A percentile compares a stretch with the other conserved stretches of the same genome.
Evolutionary conservation across 192 early-diverging fungal genomes (phyloP).

Genomic region (Backusella psychrophila): DNA sequence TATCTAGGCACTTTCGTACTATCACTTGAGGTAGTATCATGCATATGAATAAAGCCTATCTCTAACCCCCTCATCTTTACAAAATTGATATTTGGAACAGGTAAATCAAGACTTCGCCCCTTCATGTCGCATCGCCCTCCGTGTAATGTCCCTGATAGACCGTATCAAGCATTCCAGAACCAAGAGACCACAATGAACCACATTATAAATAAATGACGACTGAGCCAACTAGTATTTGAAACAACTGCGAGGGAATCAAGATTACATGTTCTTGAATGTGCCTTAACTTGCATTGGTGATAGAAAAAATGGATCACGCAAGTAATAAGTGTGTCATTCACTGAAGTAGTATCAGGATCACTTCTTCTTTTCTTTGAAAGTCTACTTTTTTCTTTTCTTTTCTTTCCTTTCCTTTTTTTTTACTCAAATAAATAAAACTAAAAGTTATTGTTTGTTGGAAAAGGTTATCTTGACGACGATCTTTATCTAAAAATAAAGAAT

Average conservation of each 20-base stretch:
- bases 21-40: conserved; percentile 4
- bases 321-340: not conserved
- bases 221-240: not conserved
- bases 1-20: not conserved
- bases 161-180: not conserved
- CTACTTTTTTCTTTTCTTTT: not conserved
- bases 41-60: not conserved
- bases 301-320: not conserved
- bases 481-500: conserved; percentile 1
- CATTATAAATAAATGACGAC: not conserved
- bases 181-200: not conserved
- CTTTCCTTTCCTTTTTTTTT: not conserved
- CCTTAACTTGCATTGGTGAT: not conserved
- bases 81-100: not conserved
- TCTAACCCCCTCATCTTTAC: not conserved
- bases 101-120: not conserved
- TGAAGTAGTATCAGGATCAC: not conserved
- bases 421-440: not conserved
- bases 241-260: not conserved
- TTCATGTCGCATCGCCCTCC: not conserved
- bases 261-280: not conserved
- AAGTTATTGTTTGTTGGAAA: not conserved
- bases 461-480: not conserved
- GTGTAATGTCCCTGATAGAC: not conserved
- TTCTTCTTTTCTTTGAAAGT: not conserved